Evolutionary conservation across 257 asterid genomes (phyloP).

Genomic region (Nemophila menziesii): DNA sequence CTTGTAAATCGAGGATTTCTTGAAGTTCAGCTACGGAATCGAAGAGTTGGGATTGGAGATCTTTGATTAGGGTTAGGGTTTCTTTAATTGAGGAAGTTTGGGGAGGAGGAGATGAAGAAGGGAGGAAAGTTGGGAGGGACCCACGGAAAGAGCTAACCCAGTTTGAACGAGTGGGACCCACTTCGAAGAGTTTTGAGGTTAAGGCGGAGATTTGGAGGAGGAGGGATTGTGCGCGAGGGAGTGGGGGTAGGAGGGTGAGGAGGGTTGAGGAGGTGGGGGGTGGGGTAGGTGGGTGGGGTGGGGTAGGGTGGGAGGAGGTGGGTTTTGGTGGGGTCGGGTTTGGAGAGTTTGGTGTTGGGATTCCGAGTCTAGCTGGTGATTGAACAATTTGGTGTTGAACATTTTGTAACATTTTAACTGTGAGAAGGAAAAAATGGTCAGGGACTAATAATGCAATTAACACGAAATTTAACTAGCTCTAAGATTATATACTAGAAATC

Average conservation of each 20-base stretch:
- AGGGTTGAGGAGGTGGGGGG: slow-evolving; percentile 56
- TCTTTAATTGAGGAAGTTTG: slow-evolving; percentile 68
- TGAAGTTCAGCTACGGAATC: slow-evolving; percentile 88
- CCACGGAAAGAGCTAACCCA: slow-evolving; percentile 78
- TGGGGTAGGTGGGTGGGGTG: slow-evolving; percentile 25
- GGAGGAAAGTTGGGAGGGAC: slow-evolving; percentile 57
- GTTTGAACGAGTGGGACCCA: slow-evolving; percentile 63
- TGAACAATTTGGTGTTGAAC: slow-evolving; percentile 75
- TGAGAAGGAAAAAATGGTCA: too few relatives aligned
- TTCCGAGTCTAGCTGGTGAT: slow-evolving; percentile 83
- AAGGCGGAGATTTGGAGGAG: slow-evolving; percentile 81
- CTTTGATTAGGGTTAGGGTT: slow-evolving; percentile 39
- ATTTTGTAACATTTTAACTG: slow-evolving; percentile 57
- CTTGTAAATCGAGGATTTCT: slow-evolving; percentile 88
- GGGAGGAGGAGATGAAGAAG: slow-evolving; percentile 42
- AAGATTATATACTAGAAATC: too few relatives aligned
- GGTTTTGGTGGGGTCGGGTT: slow-evolving; percentile 53
- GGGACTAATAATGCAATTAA: too few relatives aligned
- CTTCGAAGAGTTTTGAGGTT: slow-evolving; percentile 69
- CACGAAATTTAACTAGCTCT: too few relatives aligned
- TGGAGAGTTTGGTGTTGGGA: slow-evolving; percentile 85
- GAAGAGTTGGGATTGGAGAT: slow-evolving; percentile 64
- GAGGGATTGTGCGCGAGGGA: slow-evolving; percentile 77
- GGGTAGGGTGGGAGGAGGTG: slow-evolving; percentile 36
- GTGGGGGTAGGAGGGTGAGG: slow-evolving; percentile 88